Evolutionary conservation across 73 alveolate species (phyloP).

Genomic region (Diophrys sp.): DNA sequence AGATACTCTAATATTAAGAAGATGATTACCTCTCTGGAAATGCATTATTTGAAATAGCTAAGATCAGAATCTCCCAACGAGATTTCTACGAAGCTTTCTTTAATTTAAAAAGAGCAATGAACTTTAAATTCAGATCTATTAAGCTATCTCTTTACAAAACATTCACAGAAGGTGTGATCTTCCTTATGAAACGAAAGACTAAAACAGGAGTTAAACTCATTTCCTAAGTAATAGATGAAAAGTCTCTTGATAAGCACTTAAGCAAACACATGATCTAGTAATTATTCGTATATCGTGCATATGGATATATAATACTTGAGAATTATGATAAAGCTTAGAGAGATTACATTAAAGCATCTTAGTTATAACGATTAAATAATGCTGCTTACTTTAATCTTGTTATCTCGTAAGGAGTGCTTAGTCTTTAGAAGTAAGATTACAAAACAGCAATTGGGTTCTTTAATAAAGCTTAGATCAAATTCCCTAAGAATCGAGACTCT

Average conservation of each 20-base stretch:
- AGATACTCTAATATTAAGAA: constrained; percentile 57
- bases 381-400: constrained; percentile 36
- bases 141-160: constrained; percentile 50
- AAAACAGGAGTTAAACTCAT: constrained; percentile 69
- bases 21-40: constrained; percentile 50
- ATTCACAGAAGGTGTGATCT: constrained; percentile 79
- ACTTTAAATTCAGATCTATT: constrained; percentile 52
- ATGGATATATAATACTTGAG: constrained; percentile 69
- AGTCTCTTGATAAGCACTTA: constrained; percentile 44
- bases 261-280: background rate
- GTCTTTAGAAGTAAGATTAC: constrained; percentile 36
- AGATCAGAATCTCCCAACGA: constrained; percentile 68
- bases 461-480: constrained; percentile 31
- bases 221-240: constrained; percentile 53
- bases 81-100: constrained; percentile 82
- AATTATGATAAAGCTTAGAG: constrained; percentile 62
- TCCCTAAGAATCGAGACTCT: constrained; percentile 52
- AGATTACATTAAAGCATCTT: constrained; percentile 33
- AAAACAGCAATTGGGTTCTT: constrained; percentile 40
- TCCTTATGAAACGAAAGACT: constrained; percentile 78
- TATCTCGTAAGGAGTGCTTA: constrained; percentile 24
- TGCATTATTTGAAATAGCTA: constrained; percentile 77
- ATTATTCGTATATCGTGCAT: constrained; percentile 76
- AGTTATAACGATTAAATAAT: constrained; percentile 27
- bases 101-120: constrained; percentile 60